Percentiles rank a stretch among this genome's conserved stretches.
Evolutionary conservation across 1,284 basidiomycete species (phyloP).

Genomic region (Ustilago cynodontis): DNA sequence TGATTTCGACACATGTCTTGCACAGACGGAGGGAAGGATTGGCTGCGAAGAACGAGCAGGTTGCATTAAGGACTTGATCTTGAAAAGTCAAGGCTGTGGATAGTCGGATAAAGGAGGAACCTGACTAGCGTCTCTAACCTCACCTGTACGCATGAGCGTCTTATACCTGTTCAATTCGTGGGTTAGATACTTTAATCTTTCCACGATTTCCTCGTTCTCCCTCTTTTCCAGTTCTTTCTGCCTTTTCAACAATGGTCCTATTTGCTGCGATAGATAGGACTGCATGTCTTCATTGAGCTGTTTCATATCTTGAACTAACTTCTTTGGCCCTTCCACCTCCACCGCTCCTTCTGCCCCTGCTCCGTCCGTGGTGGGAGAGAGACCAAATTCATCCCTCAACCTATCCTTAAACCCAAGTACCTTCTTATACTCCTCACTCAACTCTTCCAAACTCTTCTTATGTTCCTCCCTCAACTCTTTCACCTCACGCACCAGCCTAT

Average conservation of each 20-base stretch:
- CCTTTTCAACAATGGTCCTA: slow-evolving; percentile 23
- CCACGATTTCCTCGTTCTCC: slow-evolving; percentile 19
- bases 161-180: slow-evolving; percentile 44
- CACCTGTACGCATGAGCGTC: slow-evolving; percentile 39
- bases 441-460: slow-evolving; percentile 5
- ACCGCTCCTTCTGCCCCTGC: not conserved
- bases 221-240: slow-evolving; percentile 22
- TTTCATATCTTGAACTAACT: slow-evolving; percentile 14
- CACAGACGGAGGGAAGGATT: too few relatives aligned
- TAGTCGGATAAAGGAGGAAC: not conserved
- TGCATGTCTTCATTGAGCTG: slow-evolving; percentile 16
- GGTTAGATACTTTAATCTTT: slow-evolving; percentile 22
- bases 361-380: not conserved
- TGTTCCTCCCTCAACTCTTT: slow-evolving; percentile 25
- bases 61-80: not conserved
- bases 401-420: slow-evolving; percentile 30
- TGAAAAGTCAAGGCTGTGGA: not conserved
- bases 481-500: slow-evolving; percentile 50
- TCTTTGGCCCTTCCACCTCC: not conserved
- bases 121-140: slow-evolving; percentile 4
- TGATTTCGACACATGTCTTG: too few relatives aligned
- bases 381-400: slow-evolving; percentile 16
- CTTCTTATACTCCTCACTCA: slow-evolving; percentile 27
- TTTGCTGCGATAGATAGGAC: not conserved
- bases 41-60: too few relatives aligned